Percentiles rank a stretch among this genome's conserved stretches.
These are phyloP conservation scores for Camellia japonica DNA, from an alignment of 148 eudicot genomes.

Conservation along the genomic window DNA sequence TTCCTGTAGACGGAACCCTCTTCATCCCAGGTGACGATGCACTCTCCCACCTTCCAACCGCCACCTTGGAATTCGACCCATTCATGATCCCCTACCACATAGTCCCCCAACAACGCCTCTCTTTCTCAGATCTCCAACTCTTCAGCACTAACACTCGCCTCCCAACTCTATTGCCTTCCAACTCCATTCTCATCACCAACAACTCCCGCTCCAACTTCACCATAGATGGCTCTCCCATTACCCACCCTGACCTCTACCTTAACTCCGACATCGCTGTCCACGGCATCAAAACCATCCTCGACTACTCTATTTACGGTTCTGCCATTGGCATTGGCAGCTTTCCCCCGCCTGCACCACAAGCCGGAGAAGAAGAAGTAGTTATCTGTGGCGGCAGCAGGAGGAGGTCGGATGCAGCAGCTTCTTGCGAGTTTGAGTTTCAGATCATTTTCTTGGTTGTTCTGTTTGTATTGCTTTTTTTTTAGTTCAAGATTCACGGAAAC, in stretches of 20 bases:
- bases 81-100: slow-evolving; percentile 47
- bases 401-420: neutral
- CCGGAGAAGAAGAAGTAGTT: neutral
- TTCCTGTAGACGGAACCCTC: slow-evolving; percentile 36
- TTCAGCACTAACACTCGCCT: slow-evolving; percentile 24
- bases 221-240: slow-evolving; percentile 30
- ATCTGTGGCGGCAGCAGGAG: neutral
- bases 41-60: slow-evolving; percentile 20
- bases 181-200: slow-evolving; percentile 35
- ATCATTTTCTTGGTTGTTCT: neutral
- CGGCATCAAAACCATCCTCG: slow-evolving; percentile 33
- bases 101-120: slow-evolving; percentile 35
- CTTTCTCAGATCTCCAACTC: slow-evolving; percentile 38
- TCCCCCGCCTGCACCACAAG: neutral
- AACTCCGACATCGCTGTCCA: slow-evolving; percentile 40
- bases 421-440: neutral
- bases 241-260: slow-evolving; percentile 39
- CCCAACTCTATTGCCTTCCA: slow-evolving; percentile 48
- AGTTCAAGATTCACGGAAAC: neutral
- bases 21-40: slow-evolving; percentile 49
- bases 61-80: slow-evolving; percentile 29
- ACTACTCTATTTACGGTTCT: slow-evolving; percentile 29
- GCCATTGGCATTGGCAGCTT: neutral
- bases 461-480: neutral
- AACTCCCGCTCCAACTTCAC: slow-evolving; percentile 38